phyloP scores from a whole-genome alignment of 805 yeast species.

The Ascoidea asiatica region DNA sequence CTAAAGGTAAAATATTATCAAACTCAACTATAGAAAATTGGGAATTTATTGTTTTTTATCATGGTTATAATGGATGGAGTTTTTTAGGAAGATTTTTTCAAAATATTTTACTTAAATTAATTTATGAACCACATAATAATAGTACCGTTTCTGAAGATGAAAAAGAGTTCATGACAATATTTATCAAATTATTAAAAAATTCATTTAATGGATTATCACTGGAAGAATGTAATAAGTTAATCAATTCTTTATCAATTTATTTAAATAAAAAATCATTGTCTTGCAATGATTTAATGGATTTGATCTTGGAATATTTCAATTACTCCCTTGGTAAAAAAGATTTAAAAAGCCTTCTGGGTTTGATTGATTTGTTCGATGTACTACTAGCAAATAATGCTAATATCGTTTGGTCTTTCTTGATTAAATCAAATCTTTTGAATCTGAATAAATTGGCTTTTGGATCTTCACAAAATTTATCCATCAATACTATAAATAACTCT shows the following conservation, averaged over 20 bases:
- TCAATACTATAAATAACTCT: background rate
- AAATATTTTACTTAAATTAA: slow-evolving; percentile 53
- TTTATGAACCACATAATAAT: slow-evolving; percentile 76
- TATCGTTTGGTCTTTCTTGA: slow-evolving; percentile 70
- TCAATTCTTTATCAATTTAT: slow-evolving; percentile 23
- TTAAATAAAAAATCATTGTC: slow-evolving; percentile 12
- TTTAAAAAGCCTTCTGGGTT: slow-evolving; percentile 1
- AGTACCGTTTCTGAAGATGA: slow-evolving; percentile 69
- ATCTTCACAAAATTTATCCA: background rate
- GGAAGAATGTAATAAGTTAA: slow-evolving; percentile 30
- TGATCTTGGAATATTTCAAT: slow-evolving; percentile 5
- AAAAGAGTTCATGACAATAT: slow-evolving; percentile 19
- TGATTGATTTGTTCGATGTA: slow-evolving; percentile 25
- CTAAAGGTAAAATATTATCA: slow-evolving; percentile 61
- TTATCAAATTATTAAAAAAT: slow-evolving; percentile 19
- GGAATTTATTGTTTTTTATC: background rate
- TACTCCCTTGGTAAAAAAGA: slow-evolving; percentile 2
- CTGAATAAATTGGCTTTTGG: slow-evolving; percentile 9
- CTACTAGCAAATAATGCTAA: slow-evolving; percentile 45
- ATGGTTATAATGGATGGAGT: background rate
- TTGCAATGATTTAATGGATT: slow-evolving; percentile 5
- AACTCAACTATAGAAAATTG: slow-evolving; percentile 19
- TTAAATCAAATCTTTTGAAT: slow-evolving; percentile 52
- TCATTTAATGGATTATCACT: slow-evolving; percentile 21
- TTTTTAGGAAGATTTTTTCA: slow-evolving; percentile 13